Percentiles rank a stretch among this genome's conserved stretches.
Evolutionary conservation across 192 early-diverging fungal genomes (phyloP).

Genomic region (Borealophlyctis nickersoniae): DNA sequence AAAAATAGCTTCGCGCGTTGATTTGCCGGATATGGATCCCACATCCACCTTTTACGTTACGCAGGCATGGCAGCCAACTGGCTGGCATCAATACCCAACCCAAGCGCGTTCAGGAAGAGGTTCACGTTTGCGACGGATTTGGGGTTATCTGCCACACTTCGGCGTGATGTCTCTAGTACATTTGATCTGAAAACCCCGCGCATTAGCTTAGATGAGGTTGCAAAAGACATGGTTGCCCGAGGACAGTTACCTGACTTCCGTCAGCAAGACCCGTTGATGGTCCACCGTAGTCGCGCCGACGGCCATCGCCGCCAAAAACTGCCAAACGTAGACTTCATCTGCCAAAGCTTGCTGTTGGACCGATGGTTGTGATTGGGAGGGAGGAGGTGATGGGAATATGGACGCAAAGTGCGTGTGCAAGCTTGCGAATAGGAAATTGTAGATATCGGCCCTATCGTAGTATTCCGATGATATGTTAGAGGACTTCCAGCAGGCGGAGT

Average conservation of each 20-base stretch:
- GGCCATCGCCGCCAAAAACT: slow-evolving; percentile 95
- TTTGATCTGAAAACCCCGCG: slow-evolving; percentile 66
- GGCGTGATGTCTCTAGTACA: slow-evolving; percentile 73
- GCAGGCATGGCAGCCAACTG: slow-evolving; percentile 58
- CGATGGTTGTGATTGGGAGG: background rate
- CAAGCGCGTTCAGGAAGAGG: slow-evolving; percentile 92
- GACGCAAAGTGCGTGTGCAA: slow-evolving; percentile 71
- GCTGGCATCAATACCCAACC: slow-evolving; percentile 77
- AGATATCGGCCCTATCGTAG: slow-evolving; percentile 72
- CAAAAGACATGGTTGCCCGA: too few relatives aligned
- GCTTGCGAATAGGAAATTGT: slow-evolving; percentile 74
- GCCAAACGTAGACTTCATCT: slow-evolving; percentile 94
- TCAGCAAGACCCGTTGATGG: slow-evolving; percentile 88
- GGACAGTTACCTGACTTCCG: slow-evolving; percentile 77
- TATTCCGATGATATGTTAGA: too few relatives aligned
- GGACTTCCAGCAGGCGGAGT: too few relatives aligned
- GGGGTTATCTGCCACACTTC: slow-evolving; percentile 60
- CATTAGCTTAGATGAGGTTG: too few relatives aligned
- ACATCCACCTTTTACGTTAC: too few relatives aligned
- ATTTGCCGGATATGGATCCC: too few relatives aligned
- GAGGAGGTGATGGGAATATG: slow-evolving; percentile 67
- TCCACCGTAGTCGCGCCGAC: slow-evolving; percentile 86
- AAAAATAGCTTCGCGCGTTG: too few relatives aligned
- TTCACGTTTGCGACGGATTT: slow-evolving; percentile 81
- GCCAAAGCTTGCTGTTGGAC: slow-evolving; percentile 22